Base-by-base conservation (phyloP, 2,329 filamentous ascomycete genomes). In the Ophiosphaerella korrae region DNA sequence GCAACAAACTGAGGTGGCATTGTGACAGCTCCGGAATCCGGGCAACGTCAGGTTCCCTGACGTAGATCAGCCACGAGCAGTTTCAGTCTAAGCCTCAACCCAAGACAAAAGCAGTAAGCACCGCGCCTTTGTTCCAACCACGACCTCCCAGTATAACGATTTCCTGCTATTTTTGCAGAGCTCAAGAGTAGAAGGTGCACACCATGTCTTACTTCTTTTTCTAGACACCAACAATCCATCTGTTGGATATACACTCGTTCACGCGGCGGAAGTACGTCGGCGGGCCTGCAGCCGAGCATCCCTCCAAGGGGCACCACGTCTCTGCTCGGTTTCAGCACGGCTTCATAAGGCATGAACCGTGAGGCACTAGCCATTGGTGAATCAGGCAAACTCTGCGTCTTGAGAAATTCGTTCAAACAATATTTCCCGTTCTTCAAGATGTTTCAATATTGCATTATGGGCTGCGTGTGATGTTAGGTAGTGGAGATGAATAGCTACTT, bases 241-340 rank as follows among this genome's bases (percentile, higher is more conserved):
- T 8, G 26, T 8, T 29, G 11, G 26, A 29, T 11, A 11, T 29
- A 29, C 7, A 29, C 7, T 29, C 6, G 11, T 29, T 2, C 26
- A 29, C 26, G 11, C 26, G 26, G 26, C 26, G 26, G 7, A 29
- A 29, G 26, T 29, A 6, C 11, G 3, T 29, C 7, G 26, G 26
- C 26, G 26, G 3, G 11, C 3, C 26, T 29, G 26, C 26, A 29
- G 26, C 26, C 26, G 26, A 29, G 26, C 26, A 29, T 29, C 11
- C 11, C 26, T 62, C 60, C 58, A 57, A 58, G 51, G 59, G 45
- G 48, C 24, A 26, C 51, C 43, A 38, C 47, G 60, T 61, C 57
- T 59, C 55, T 55, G 38, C 21, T 50, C 39, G 23, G 62, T 64
- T 66, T 66, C 60, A 64, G 50, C 24, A 58, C 34, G 35, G 50